Conservation (phyloP, 2,329 filamentous ascomycete species). For the Chaetomium sp. region DNA sequence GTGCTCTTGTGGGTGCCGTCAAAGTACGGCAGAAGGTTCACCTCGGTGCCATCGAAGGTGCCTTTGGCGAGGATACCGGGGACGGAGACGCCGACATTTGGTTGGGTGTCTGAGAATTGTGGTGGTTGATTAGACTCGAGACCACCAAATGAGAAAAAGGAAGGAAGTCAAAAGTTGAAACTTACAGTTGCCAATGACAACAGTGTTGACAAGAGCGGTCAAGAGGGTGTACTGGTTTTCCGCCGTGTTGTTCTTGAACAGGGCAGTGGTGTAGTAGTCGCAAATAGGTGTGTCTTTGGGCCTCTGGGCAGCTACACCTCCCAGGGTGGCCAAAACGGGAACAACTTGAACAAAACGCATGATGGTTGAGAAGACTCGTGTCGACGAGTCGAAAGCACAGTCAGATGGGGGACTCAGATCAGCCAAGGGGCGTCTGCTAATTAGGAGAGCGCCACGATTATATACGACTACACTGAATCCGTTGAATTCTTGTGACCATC, state of each 20-base stretch:
- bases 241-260: conserved; percentile 2
- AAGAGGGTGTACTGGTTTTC: neutral
- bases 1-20: neutral
- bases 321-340: too few relatives aligned
- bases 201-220: neutral
- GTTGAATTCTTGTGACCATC: too few relatives aligned
- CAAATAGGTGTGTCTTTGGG: conserved; percentile 1
- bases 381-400: too few relatives aligned
- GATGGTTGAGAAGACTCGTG: too few relatives aligned
- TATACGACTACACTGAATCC: too few relatives aligned
- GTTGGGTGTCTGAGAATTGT: neutral
- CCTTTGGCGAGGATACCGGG: neutral
- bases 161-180: neutral
- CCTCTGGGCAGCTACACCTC: neutral
- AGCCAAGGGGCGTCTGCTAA: too few relatives aligned
- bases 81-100: neutral
- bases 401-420: too few relatives aligned
- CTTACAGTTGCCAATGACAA: conserved; percentile 4
- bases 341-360: too few relatives aligned
- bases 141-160: too few relatives aligned
- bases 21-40: neutral
- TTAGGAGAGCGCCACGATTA: too few relatives aligned
- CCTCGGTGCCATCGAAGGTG: neutral
- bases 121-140: neutral
- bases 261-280: conserved; percentile 1